Base-by-base conservation (phyloP, 2,329 filamentous ascomycete genomes). In the Paracamarosporium sp. region DNA sequence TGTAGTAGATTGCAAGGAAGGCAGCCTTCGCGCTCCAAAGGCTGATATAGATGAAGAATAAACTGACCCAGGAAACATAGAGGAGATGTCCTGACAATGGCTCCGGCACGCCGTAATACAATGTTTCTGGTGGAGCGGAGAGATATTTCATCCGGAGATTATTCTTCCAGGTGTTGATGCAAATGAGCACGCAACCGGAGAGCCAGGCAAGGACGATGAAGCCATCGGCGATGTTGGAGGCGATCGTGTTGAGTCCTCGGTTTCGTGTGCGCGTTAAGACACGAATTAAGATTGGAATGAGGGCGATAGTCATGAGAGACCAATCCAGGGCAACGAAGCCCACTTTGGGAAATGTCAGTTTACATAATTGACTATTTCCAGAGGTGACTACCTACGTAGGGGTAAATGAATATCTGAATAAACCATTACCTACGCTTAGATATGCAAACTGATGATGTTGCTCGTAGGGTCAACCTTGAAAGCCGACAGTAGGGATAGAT, bases 1-100 rank as follows among this genome's bases (percentile, higher is more conserved):
- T 59, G 62, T 70, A 71, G 64, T 72, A 74, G 59, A 74, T 66
- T 12, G 70, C 70, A 17, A 73, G 62, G 47, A 73, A 68, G 11
- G 67, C 70, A 30, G 68, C 69, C 59, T 71, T 73, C 43, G 62
- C 54, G 43, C 62, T 56, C 69, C 70, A 73, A 2, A 72, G 64
- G 9, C 51, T 53, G 55, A 71, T 71, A 60, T 73, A 72, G 53
- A 73, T 71, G 64, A 70, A 73, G 62, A 70, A 72, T 7, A 72
- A 61, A 12, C 58, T 63, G 53, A 72, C 63, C 68, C 69, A 74
- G 30, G 70, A 74, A n/a, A 70, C 63, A 54, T 71, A 65, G 43
- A 74, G 68, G 8, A 73, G 58, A 50, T 73, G 69, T 1, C 64
- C 61, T 7, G 70, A 65, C 9, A 66, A 65, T 20, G 44, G 5